Conservation (phyloP, 1,139 yeast genomes). For the Lodderomyces margitis region DNA sequence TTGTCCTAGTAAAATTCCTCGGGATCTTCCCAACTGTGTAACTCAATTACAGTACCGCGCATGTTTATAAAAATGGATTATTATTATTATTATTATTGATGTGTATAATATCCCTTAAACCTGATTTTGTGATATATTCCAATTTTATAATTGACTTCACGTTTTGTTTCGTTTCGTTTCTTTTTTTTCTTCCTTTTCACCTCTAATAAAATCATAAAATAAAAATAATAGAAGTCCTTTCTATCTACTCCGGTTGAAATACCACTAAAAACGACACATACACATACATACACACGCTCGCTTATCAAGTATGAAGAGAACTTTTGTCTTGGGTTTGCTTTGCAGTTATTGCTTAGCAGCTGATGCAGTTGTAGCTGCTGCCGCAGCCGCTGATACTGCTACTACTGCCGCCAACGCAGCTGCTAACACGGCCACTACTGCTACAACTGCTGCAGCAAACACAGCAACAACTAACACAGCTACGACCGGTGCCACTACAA, state of each 20-base stretch:
- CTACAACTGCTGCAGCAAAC: constrained; percentile 13
- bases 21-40: too few relatives aligned
- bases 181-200: neutral
- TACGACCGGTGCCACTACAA: constrained; percentile 12
- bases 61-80: too few relatives aligned
- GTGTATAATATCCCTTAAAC: too few relatives aligned
- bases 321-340: constrained; percentile 7
- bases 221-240: too few relatives aligned
- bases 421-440: constrained; percentile 12
- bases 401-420: constrained; percentile 10
- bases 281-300: neutral
- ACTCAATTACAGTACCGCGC: too few relatives aligned
- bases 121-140: constrained; percentile 1
- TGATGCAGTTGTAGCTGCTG: constrained; percentile 15
- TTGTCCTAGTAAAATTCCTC: too few relatives aligned
- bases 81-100: too few relatives aligned
- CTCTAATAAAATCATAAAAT: too few relatives aligned
- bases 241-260: too few relatives aligned
- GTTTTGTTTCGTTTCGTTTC: neutral
- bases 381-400: constrained; percentile 11
- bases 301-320: neutral
- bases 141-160: neutral
- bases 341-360: constrained; percentile 9
- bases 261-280: neutral
- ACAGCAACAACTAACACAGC: constrained; percentile 14